A percentile compares a stretch with the other conserved stretches of the same genome.
phyloP scores from a whole-genome alignment of 2,329 filamentous ascomycete genomes.

The Onygenales sp. region DNA sequence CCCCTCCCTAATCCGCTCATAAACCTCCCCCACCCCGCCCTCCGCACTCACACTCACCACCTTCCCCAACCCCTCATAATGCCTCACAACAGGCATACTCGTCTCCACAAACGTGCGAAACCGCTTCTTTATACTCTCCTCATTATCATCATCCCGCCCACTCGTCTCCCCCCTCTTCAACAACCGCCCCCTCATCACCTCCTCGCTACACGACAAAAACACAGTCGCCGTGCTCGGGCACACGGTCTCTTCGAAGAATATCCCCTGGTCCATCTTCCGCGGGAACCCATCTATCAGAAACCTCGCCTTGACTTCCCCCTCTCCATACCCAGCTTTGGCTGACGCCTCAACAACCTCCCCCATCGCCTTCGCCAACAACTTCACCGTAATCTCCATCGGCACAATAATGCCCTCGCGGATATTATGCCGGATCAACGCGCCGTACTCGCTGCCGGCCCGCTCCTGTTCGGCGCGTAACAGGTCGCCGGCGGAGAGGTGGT shows the following conservation, averaged over 20 bases:
- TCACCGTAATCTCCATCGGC: slow-evolving; percentile 93
- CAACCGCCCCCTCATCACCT: slow-evolving; percentile 73
- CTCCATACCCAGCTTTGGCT: slow-evolving; percentile 29
- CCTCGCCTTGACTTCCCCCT: slow-evolving; percentile 10
- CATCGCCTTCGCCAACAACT: slow-evolving; percentile 66
- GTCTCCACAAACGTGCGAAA: slow-evolving; percentile 92
- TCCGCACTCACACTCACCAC: slow-evolving; percentile 75
- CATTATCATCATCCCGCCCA: slow-evolving; percentile 86
- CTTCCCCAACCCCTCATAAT: slow-evolving; percentile 65
- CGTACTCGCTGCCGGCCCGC: slow-evolving; percentile 76
- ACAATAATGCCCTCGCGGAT: slow-evolving; percentile 95
- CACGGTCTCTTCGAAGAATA: slow-evolving; percentile 85
- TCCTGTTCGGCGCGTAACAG: slow-evolving; percentile 89
- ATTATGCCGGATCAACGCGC: slow-evolving; percentile 82
- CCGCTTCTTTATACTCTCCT: slow-evolving; percentile 89
- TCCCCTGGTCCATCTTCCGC: slow-evolving; percentile 91
- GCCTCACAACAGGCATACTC: slow-evolving; percentile 92
- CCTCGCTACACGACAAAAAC: slow-evolving; percentile 90
- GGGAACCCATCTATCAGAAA: slow-evolving; percentile 69
- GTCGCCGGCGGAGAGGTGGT: slow-evolving; percentile 87
- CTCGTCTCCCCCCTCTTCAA: slow-evolving; percentile 87
- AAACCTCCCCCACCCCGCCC: slow-evolving; percentile 55
- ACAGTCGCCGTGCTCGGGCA: slow-evolving; percentile 76
- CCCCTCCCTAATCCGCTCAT: slow-evolving; percentile 42
- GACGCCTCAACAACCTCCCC: slow-evolving; percentile 63